phyloP scores from a whole-genome alignment of 176 grass and related monocot species.

The sorghum (Sorghum bicolor) region Sorghum_bicolor_NCBIv3 NC_012875.2:56696001-56696500 shows the following conservation, averaged over 20 bases:
- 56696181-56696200: neutral
- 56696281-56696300: conserved; percentile 26
- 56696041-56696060: neutral
- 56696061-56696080: neutral
- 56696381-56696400: conserved; percentile 22
- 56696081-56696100: neutral
- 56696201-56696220: neutral
- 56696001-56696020: neutral
- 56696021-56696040: neutral
- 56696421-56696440: neutral
- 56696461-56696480: conserved; percentile 2
- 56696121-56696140: neutral
- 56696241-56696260: neutral
- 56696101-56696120: neutral
- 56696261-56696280: conserved; percentile 39
- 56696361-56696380: neutral
- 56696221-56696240: neutral
- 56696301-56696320: neutral
- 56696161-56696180: neutral
- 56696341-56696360: neutral
- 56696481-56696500: conserved; percentile 30
- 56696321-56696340: neutral
- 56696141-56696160: neutral
- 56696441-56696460: neutral
- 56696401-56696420: conserved; percentile 28